Evolutionary conservation across 2,329 filamentous ascomycete genomes (phyloP), one percentile per base, ranked within the genome.

Genomic region (Drechslera avenae): DNA sequence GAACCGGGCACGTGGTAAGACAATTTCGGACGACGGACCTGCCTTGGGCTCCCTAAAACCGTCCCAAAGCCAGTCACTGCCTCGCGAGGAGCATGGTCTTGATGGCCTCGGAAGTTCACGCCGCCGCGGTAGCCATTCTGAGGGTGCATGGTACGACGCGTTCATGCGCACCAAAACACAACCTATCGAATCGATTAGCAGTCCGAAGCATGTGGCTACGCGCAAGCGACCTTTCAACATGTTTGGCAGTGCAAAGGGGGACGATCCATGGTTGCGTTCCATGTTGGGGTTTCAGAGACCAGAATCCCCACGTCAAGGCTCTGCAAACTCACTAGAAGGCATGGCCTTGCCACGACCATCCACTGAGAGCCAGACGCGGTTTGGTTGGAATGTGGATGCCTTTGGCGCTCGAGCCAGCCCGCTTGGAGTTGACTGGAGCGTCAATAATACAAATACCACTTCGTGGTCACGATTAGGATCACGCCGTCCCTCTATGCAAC

Each of bases 381-480:
- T 75, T 39, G 73, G 73, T 7, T 75, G 73, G 73, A 62, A 63
- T 5, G 54, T 68, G 2, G 66, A 72, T 43, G 62, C 42, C 58
- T 76, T 61, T 68, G 76, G 73, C 10, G 69, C 73, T 5, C 67
- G 75, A 30, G 75, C 69, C 41, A 76, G 73, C 46, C 76, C 68
- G 5, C 69, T 68, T 48, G 73, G 59, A 71, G 74, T 80, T 71
- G 72, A 74, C 33, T 73, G 72, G 69, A 73, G 69, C 14, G 62
- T 72, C 47, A 64, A 65, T 43, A 72, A 70, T 37, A 65, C 62
- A 4, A 67, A 65, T 47, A 63, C 76, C 9, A 63, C 53, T 47
- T 73, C 88, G 1, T 94, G 88, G 87, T 89, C 89, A 4, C 79
- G 89, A 32, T 88, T 85, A 62, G 86, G 88, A 6, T 96, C 91